Evolutionary conservation across 1,284 basidiomycete species (phyloP), one percentile per base, ranked within the genome.

Genomic region (Cystobasidium sp.): DNA sequence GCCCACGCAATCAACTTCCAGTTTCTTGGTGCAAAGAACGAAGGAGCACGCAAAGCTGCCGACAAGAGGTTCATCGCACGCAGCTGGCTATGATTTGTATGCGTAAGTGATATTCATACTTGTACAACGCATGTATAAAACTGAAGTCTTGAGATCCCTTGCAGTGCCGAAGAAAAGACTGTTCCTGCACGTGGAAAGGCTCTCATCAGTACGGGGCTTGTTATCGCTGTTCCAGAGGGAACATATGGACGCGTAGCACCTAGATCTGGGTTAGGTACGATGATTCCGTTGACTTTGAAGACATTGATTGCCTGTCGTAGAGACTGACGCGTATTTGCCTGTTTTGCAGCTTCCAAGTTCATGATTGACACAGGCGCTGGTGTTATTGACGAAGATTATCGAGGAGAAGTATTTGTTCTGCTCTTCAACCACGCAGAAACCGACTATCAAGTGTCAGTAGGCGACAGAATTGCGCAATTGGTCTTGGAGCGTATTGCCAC

Each of bases 331-430:
- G 44, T 55, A 63, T 64, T 51, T 41, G 12, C 6, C 8, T 20
- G 10, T 37, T 46, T 7, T 1, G 43, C 78, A 95, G 95, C 96
- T 4, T 91, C 91, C 37, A 99, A 99, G 82, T 94, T 93, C 83
- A 93, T 94, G 87, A 97, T 99, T 76, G 92, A 97, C 82, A 95
- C 93, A 0, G 96, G 96, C 0, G 97, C 96, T 6, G 96, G 96
- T 46, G 96, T 99, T 20, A 88, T 99, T 74, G 97, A 99, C 78
- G 91, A 92, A 12, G 96, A 99, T 82, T 99, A 99, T 83, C 88
- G 97, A 49, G 96, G 97, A 5, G 85, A 89, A 8, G 88, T 99
- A 69, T 94, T 91, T 81, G 93, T 98, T n/a, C 85, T 99, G 37
- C 86, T 99, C 47, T 98, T 96, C 88, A 99, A 99, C 82, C 87